Evolutionary conservation across 2,329 filamentous ascomycete genomes (phyloP).

Genomic region (Botrytis cinerea): DNA sequence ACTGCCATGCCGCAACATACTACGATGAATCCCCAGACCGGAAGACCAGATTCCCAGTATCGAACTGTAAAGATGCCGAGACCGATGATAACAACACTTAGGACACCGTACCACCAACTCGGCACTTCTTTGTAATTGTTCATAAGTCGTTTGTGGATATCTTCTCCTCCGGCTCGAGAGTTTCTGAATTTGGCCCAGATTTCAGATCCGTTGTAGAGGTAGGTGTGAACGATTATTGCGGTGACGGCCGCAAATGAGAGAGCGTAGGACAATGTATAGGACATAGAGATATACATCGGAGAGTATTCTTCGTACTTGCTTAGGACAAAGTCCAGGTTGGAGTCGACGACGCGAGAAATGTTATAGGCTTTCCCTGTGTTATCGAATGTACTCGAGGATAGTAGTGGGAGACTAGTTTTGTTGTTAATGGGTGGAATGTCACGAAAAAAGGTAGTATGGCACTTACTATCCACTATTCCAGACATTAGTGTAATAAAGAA

Average conservation of each 20-base stretch:
- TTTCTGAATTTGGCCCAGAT: conserved; percentile 46
- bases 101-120: conserved; percentile 56
- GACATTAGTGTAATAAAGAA: conserved; percentile 63
- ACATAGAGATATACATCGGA: conserved; percentile 11
- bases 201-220: conserved; percentile 66
- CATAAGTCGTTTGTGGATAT: conserved; percentile 54
- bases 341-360: conserved; percentile 58
- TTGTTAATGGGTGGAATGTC: not conserved
- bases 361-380: conserved; percentile 67
- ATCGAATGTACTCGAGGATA: conserved; percentile 45
- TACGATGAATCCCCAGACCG: conserved; percentile 44
- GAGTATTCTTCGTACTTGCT: conserved; percentile 15
- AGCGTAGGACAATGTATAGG: conserved; percentile 53
- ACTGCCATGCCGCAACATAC: conserved; percentile 33
- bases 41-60: conserved; percentile 44
- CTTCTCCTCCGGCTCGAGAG: conserved; percentile 35
- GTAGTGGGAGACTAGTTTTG: not conserved
- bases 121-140: conserved; percentile 49
- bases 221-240: conserved; percentile 65
- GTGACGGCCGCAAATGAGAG: conserved; percentile 72
- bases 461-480: conserved; percentile 60
- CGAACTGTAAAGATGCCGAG: conserved; percentile 37
- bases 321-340: conserved; percentile 44
- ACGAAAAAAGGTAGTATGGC: not conserved
- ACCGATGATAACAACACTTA: conserved; percentile 49